Evolutionary conservation across 306 rosid genomes (phyloP), one percentile per base, ranked within the genome.

Genomic region (Prunus persica): DNA sequence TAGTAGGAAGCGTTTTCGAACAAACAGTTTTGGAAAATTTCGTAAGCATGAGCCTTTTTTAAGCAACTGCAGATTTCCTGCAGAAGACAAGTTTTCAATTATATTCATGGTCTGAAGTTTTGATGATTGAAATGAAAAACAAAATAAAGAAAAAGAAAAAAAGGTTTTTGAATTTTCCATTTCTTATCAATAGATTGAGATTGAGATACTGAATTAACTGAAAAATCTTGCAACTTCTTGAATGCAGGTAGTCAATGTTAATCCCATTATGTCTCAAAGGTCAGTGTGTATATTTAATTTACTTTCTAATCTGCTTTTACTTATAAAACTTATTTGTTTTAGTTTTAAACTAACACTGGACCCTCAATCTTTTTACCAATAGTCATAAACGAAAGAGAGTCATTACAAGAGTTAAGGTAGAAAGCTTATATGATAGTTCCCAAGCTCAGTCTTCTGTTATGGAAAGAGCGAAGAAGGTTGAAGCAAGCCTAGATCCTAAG

Each of bases 401-500:
- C 15, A 27, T 25, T 11, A 14, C 27, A 25, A 79, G 66, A 65
- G 67, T 66, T 5, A 18, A 56, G 18, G 38, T 57, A 11, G 76
- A 49, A 71, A 72, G 71, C 51, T 61, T 46, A 63, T 61, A 46
- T 27, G 22, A 57, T 27, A 41, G 47, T 34, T 38, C 77, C 9
- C 15, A 73, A 77, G 68, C 73, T 62, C 71, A 32, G 70, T 27
- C 65, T 49, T 71, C 54, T 19, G 66, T 47, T 30, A 19, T 74
- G 20, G 46, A 43, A 52, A 73, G 76, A 76, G 93, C 89, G 16
- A 60, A 72, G n/a, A 72, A 81, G 72, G 43, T 87, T 54, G 79
- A 79, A 60, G 73, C 84, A 58, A 77, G 30, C 30, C 64, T 86
- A 2, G 76, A 78, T 3, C 75, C 77, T 10, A 50, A 65, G 28